These are phyloP conservation scores for Mycena chlorophos DNA, from an alignment of 768 basidiomycete genomes.

Conservation along the genomic window DNA sequence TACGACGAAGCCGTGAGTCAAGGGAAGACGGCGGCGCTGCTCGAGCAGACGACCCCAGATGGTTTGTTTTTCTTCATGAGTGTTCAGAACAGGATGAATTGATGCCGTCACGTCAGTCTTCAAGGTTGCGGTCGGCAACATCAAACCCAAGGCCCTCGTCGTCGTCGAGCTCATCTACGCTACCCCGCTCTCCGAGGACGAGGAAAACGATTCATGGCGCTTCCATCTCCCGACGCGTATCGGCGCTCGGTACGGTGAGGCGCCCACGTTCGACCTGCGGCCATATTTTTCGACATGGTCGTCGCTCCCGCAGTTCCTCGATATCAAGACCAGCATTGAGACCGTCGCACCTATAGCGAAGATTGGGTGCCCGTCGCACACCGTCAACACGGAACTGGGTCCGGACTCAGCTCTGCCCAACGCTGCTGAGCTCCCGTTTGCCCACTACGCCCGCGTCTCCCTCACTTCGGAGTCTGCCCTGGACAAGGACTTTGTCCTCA, in stretches of 20 bases:
- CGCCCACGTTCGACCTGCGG: not conserved
- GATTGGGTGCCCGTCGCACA: constrained; percentile 16
- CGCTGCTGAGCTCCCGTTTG: constrained; percentile 10
- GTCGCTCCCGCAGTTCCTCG: not conserved
- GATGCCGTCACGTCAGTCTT: constrained; percentile 15
- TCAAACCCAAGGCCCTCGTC: not conserved
- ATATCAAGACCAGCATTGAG: constrained; percentile 11
- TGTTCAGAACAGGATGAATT: not conserved
- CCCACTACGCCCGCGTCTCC: constrained; percentile 15
- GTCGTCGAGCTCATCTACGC: not conserved
- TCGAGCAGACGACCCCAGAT: constrained; percentile 17
- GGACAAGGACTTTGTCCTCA: constrained; percentile 41
- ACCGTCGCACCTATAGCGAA: constrained; percentile 14
- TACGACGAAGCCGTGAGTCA: constrained; percentile 13
- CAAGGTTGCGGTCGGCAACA: constrained; percentile 13
- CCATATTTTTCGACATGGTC: not conserved
- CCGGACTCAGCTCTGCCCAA: constrained; percentile 14
- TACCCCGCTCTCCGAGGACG: constrained; percentile 9
- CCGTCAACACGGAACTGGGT: constrained; percentile 17
- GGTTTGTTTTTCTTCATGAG: constrained; percentile 7
- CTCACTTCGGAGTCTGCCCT: constrained; percentile 22
- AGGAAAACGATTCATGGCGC: constrained; percentile 14
- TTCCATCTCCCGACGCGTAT: constrained; percentile 17
- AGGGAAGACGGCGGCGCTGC: constrained; percentile 13
- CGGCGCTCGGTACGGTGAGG: constrained; percentile 19